phyloP scores from a whole-genome alignment of 768 basidiomycete genomes.

The Serendipita sp. region DNA sequence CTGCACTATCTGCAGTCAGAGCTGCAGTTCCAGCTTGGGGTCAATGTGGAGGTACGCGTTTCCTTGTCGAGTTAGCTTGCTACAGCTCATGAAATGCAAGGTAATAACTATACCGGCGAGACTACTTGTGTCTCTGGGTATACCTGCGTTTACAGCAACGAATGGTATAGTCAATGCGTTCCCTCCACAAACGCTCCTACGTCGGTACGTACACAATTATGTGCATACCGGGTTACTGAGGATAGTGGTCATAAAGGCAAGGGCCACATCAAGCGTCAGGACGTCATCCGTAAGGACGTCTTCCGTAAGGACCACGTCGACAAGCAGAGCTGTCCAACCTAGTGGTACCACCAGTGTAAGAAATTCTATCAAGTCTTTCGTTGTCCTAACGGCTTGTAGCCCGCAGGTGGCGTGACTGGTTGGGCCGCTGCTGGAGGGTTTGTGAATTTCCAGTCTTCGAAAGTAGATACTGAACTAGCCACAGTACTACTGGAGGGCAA shows the following conservation, averaged over 20 bases:
- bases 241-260: too few relatives aligned
- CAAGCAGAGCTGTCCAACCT: too few relatives aligned
- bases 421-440: neutral
- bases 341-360: too few relatives aligned
- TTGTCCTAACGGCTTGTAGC: too few relatives aligned
- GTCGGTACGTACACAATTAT: too few relatives aligned
- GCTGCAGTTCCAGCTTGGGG: neutral
- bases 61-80: neutral
- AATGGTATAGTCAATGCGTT: constrained; percentile 1
- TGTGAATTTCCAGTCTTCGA: neutral
- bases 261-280: too few relatives aligned
- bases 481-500: constrained; percentile 30
- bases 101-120: neutral
- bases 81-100: neutral
- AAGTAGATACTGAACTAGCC: neutral
- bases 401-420: neutral
- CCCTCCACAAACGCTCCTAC: neutral
- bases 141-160: constrained; percentile 2
- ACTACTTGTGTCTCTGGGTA: constrained; percentile 1
- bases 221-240: too few relatives aligned
- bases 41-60: neutral
- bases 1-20: neutral
- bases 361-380: too few relatives aligned
- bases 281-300: too few relatives aligned
- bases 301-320: neutral